A percentile compares a stretch with the other conserved stretches of the same genome.
Conservation (phyloP, 78 protist species). For the slime mould (Dictyostelium discoideum) region dicty_2.7 NC_007089.4:5133501-5134000, state of each 20-base stretch:
- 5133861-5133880: conserved; percentile 84
- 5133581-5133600: conserved; percentile 81
- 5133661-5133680: conserved; percentile 56
- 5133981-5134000: conserved; percentile 68
- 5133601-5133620: conserved; percentile 89
- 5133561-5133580: conserved; percentile 93
- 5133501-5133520: conserved; percentile 81
- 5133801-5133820: conserved; percentile 99
- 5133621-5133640: conserved; percentile 88
- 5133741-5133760: conserved; percentile 3
- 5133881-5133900: conserved; percentile 65
- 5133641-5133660: conserved; percentile 40
- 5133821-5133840: conserved; percentile 83
- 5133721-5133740: conserved; percentile 94
- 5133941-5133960: conserved; percentile 65
- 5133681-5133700: conserved; percentile 98
- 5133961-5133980: conserved; percentile 27
- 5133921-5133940: conserved; percentile 65
- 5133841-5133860: conserved; percentile 65
- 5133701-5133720: conserved; percentile 97
- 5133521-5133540: conserved; percentile 65
- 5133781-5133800: conserved; percentile 98
- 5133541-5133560: conserved; percentile 98
- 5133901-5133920: conserved; percentile 41
- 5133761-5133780: conserved; percentile 75